These are phyloP conservation scores for Yamadazyma takamatsuzukensis DNA, from an alignment of 805 yeast species.

Conservation along the genomic window DNA sequence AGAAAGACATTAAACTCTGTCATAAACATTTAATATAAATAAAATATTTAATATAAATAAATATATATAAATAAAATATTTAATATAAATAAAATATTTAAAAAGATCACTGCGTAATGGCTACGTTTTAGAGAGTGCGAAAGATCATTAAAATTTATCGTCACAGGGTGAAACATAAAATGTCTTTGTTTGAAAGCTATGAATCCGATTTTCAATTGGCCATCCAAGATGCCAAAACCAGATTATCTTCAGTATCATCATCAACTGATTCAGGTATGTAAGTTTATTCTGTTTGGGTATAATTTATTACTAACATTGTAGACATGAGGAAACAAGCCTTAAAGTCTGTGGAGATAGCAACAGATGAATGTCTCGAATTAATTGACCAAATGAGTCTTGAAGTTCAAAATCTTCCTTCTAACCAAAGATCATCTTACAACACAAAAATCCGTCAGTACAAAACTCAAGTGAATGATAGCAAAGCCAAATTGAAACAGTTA, in stretches of 20 bases:
- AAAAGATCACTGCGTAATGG: too few relatives aligned
- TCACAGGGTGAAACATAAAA: too few relatives aligned
- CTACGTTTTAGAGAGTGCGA: too few relatives aligned
- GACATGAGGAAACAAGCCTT: constrained; percentile 53
- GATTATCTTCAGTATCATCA: constrained; percentile 44
- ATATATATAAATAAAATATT: too few relatives aligned
- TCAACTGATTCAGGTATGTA: constrained; percentile 12
- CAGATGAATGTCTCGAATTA: constrained; percentile 79
- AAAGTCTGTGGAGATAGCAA: constrained; percentile 58
- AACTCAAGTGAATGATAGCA: constrained; percentile 53
- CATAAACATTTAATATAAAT: too few relatives aligned
- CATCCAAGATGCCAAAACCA: constrained; percentile 64
- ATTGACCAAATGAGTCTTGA: constrained; percentile 87
- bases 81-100: too few relatives aligned
- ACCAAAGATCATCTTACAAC: constrained; percentile 64
- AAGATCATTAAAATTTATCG: too few relatives aligned
- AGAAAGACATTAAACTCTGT: too few relatives aligned
- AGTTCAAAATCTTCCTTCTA: constrained; percentile 79
- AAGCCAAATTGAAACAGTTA: constrained; percentile 49
- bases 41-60: too few relatives aligned
- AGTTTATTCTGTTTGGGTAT: not conserved
- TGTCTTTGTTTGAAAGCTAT: constrained; percentile 56
- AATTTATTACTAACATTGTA: constrained; percentile 19
- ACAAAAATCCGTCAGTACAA: constrained; percentile 73
- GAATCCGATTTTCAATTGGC: constrained; percentile 73